Base-by-base conservation (phyloP, 2,329 filamentous ascomycete species). In the Aspergillus quadrilineatus region DNA sequence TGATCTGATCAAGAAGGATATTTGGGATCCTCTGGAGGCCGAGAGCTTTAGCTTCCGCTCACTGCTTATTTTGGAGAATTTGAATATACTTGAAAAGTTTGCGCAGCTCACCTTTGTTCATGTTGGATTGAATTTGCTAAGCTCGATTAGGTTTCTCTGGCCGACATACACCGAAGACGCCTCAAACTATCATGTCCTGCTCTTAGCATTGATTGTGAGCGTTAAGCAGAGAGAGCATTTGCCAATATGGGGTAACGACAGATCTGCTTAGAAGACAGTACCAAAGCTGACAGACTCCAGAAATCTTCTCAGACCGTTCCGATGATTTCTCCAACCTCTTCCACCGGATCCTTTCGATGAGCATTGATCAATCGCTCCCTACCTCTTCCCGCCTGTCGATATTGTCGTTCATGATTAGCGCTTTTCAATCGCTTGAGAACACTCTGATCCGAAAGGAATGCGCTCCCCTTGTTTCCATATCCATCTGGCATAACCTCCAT, bases 381-480 rank as follows among this genome's bases (percentile, higher is more conserved):
- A 76, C 82, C 37, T 77, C 80, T 29, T 82, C 96, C 53, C 86
- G 90, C 59, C 89, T 89, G 7, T 87, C 96, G 51, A 83, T 97
- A n/a, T 79, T 99, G 22, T 89, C 85, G 26, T 97, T 97, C 74
- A 82, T 97, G 60, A 95, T 96, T 50, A 85, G 88, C 63, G 90
- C 93, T 36, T 99, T 97, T 70, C 92, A 97, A 73, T 97, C 92
- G 46, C 81, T 99, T 32, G 95, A 99, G 72, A 92, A 87, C 69
- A 84, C 85, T 37, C 84, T 96, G 55, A 89, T 99, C 49, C 87
- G 94, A 60, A 97, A 97, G 73, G 94, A 99, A 79, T 97, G 94
- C 74, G 94, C 93, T 6, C 91, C 95, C 1, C 79, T 99, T 50
- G 93, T 99, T 17, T 94, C 92, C 10, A 96, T 99, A 65, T 88